Percentiles rank a stretch among this genome's conserved stretches.
Evolutionary conservation across 2,329 filamentous ascomycete genomes (phyloP).

Genomic region (Monilinia aucupariae): DNA sequence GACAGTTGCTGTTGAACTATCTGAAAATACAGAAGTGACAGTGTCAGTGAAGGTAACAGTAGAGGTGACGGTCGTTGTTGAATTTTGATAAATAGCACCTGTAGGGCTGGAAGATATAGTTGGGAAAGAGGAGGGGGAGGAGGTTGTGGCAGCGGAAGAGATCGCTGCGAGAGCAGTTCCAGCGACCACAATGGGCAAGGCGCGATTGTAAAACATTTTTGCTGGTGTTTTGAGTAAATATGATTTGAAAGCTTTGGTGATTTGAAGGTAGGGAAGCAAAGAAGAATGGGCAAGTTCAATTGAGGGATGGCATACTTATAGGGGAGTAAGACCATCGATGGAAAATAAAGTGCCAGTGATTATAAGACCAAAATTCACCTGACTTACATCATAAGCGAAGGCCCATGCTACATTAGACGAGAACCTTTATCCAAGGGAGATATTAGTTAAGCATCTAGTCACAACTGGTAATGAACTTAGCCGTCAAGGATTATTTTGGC

Average conservation of each 20-base stretch:
- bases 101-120: too few relatives aligned
- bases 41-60: too few relatives aligned
- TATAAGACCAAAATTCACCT: neutral
- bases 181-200: too few relatives aligned
- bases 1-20: too few relatives aligned
- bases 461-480: too few relatives aligned
- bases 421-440: neutral
- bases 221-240: too few relatives aligned
- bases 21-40: too few relatives aligned
- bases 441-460: neutral
- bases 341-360: neutral
- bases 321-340: neutral
- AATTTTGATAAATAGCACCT: neutral
- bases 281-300: neutral
- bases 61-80: neutral
- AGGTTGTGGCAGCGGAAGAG: too few relatives aligned
- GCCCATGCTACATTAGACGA: neutral
- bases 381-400: neutral
- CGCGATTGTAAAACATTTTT: too few relatives aligned
- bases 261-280: neutral
- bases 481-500: too few relatives aligned
- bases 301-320: neutral
- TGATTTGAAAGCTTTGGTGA: neutral
- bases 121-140: too few relatives aligned
- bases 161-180: too few relatives aligned